A percentile compares a stretch with the other conserved stretches of the same genome.
phyloP scores from a whole-genome alignment of 306 rosid species.

The Ceratonia siliqua region DNA sequence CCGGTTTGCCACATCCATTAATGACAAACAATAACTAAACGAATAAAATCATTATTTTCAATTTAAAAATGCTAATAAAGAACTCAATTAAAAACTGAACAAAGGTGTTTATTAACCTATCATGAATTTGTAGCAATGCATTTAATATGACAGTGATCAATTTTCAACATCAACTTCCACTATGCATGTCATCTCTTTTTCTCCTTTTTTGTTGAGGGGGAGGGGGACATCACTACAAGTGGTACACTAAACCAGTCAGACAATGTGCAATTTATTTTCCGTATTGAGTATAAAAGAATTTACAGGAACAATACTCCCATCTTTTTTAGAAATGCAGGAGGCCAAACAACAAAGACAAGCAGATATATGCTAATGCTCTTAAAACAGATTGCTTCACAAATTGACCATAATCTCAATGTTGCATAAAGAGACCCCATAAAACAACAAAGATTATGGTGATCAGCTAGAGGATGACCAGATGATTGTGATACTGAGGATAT shows the following conservation, averaged over 20 bases:
- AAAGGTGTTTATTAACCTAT: neutral
- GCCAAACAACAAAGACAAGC: neutral
- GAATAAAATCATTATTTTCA: neutral
- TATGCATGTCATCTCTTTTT: neutral
- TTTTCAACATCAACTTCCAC: neutral
- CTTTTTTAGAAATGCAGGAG: neutral
- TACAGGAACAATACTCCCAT: neutral
- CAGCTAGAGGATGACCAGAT: neutral
- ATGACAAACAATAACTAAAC: constrained; percentile 8
- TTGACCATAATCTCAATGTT: neutral
- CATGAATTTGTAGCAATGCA: neutral
- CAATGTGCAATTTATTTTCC: neutral
- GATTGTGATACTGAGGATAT: neutral
- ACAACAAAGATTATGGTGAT: neutral
- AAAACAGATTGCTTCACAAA: neutral
- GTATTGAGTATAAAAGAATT: neutral
- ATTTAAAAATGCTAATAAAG: neutral
- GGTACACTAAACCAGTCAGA: neutral
- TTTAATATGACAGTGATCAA: constrained; percentile 10
- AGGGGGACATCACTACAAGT: neutral
- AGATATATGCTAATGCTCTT: neutral
- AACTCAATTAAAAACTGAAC: neutral
- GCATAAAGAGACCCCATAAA: neutral
- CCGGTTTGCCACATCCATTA: neutral
- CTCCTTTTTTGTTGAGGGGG: neutral